Evolutionary conservation across 352 stramenopile species (phyloP), one percentile per base, ranked within the genome.

Genomic region (Elongisporangium undulatum): DNA sequence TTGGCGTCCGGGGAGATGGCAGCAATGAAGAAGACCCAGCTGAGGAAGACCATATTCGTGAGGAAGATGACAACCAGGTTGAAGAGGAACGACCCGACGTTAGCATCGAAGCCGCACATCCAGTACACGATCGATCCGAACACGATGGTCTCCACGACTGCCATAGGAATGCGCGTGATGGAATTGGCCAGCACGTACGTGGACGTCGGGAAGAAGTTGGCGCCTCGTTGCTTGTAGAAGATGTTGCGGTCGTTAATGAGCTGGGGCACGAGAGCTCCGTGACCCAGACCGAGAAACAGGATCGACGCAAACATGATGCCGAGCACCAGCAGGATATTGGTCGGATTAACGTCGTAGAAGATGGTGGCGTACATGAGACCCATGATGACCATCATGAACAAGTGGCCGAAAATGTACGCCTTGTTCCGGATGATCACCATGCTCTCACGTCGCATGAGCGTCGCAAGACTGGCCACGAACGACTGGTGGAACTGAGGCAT

Each of bases 181-280:
- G 70, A 68, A 20, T 52, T 67, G 12, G 66, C 77, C 38, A 92
- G 41, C 24, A 92, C 72, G 60, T 91, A 95, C 17, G 78, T 63
- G 1, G 72, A 74, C 10, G 84, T 72, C n/a, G 75, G 74, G 55
- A 82, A 87, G 53, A 94, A 94, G 65, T 93, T 89, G 13, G 74
- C 66, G 45, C 77, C 72, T 6, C 72, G 69, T 39, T 96, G 87
- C 55, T 92, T 94, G 75, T 94, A 94, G 71, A 89, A 96, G 20
- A 86, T 64, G 15, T 51, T 70, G 22, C 75, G 75, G 15, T 64
- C 69, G n/a, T 75, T 66, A 50, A 95, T 79, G 51, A 95, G 75
- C 12, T 69, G 72, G 8, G 83, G 72, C 23, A 97, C 66, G 61
- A 83, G 76, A 0, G 84, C 56, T 39, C 87, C 89, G 17, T 80